Evolutionary conservation across 768 basidiomycete genomes (phyloP).

Genomic region (Tylopilus sp.): DNA sequence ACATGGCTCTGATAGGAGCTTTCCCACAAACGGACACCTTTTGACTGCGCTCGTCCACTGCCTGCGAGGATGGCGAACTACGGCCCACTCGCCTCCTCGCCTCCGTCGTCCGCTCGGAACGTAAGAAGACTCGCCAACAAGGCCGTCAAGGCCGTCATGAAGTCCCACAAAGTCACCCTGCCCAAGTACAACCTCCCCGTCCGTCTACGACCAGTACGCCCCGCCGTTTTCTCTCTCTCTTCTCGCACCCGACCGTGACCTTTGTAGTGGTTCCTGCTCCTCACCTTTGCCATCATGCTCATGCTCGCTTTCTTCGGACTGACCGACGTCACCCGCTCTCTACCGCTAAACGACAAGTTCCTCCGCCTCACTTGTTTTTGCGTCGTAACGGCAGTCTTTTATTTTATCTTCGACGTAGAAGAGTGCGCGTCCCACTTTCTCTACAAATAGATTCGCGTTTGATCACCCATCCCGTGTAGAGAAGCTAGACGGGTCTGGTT

Average conservation of each 20-base stretch:
- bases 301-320: constrained; percentile 73
- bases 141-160: constrained; percentile 62
- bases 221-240: background rate
- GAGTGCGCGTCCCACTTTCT: constrained; percentile 51
- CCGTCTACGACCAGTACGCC: constrained; percentile 63
- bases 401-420: constrained; percentile 85
- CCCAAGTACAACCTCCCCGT: constrained; percentile 70
- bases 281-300: constrained; percentile 66
- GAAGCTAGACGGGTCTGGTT: constrained; percentile 81
- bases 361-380: constrained; percentile 76
- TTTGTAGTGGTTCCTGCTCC: constrained; percentile 74
- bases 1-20: constrained; percentile 13
- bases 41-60: no score
- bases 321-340: constrained; percentile 59
- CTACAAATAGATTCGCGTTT: no score
- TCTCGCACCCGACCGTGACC: constrained; percentile 8
- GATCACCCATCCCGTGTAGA: no score
- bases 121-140: constrained; percentile 40
- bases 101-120: constrained; percentile 9
- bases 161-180: constrained; percentile 58
- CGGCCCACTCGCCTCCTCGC: constrained; percentile 10
- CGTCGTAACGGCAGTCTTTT: constrained; percentile 75
- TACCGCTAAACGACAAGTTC: constrained; percentile 78
- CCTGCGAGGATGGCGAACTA: constrained; percentile 11
- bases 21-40: background rate